phyloP scores from a whole-genome alignment of 306 rosid genomes.

The Cyclanthera cordifolia region DNA sequence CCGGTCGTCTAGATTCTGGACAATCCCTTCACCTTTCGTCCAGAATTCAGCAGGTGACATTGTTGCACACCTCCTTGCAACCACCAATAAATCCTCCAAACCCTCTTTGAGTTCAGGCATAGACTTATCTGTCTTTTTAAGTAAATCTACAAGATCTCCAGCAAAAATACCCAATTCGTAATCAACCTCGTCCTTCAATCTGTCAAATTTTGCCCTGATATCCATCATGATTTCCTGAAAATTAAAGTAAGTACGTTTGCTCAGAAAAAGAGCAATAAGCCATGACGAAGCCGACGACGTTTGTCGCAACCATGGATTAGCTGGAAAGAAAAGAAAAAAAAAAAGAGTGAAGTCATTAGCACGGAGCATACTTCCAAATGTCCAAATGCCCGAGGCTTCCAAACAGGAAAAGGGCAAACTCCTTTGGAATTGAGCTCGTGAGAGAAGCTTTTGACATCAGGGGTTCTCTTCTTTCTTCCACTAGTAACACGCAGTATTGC shows the following conservation, averaged over 20 bases:
- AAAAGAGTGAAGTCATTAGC: too few species aligned
- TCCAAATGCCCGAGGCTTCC: constrained; percentile 71
- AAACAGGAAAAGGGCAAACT: constrained; percentile 62
- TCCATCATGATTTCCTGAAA: constrained; percentile 72
- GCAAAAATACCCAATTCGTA: constrained; percentile 74
- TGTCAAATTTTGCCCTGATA: constrained; percentile 62
- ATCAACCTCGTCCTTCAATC: constrained; percentile 73
- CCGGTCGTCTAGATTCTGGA: constrained; percentile 74
- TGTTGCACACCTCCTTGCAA: constrained; percentile 57
- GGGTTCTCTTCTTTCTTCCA: constrained; percentile 48
- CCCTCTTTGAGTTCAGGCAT: constrained; percentile 45
- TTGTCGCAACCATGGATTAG: too few species aligned
- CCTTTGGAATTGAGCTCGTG: constrained; percentile 94
- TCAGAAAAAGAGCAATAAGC: too few species aligned
- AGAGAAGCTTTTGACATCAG: constrained; percentile 83
- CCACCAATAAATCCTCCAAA: constrained; percentile 73
- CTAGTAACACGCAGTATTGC: constrained; percentile 75
- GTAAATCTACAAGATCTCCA: constrained; percentile 74
- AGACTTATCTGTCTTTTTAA: constrained; percentile 37
- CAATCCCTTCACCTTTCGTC: constrained; percentile 74
- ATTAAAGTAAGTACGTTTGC: background rate
- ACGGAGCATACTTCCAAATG: constrained; percentile 67
- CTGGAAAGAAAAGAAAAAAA: background rate
- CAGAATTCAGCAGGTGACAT: constrained; percentile 71
- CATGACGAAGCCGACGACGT: too few species aligned